phyloP scores from a whole-genome alignment of 2,329 filamentous ascomycete species.

The Aspergillus fischeri region DNA sequence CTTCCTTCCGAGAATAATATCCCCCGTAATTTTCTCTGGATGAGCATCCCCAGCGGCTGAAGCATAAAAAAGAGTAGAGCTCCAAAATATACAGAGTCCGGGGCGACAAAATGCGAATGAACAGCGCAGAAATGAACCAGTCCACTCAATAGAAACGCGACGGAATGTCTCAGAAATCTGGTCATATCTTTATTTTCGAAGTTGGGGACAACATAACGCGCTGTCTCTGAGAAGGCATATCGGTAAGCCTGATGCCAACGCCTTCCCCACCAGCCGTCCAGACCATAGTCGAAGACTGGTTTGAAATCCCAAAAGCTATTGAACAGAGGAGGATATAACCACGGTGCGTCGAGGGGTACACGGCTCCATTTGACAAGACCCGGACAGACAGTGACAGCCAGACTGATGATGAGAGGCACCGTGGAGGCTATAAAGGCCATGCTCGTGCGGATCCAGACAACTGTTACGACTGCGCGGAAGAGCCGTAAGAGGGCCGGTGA shows the following conservation, averaged over 20 bases:
- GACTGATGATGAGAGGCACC: not conserved
- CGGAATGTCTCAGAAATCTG: not conserved
- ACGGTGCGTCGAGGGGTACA: not conserved
- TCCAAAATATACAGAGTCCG: not conserved
- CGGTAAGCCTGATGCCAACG: not conserved
- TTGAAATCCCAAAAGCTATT: not conserved
- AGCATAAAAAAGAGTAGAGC: not conserved
- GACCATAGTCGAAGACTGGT: not conserved
- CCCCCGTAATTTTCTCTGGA: not conserved
- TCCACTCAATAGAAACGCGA: not conserved
- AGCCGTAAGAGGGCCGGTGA: not conserved
- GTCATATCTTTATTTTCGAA: not conserved
- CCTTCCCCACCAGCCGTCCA: not conserved
- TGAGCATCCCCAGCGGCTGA: not conserved
- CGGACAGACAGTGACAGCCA: not conserved
- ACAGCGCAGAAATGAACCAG: not conserved
- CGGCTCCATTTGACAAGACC: not conserved
- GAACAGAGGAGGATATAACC: not conserved
- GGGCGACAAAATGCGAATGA: not conserved
- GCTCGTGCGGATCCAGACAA: not conserved
- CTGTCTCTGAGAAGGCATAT: not conserved
- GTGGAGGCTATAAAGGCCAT: not conserved
- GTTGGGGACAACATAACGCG: not conserved
- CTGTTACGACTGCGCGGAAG: not conserved
- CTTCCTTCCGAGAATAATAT: not conserved